Percentiles rank a stretch among this genome's conserved stretches.
Conservation (phyloP, 768 basidiomycete species). For the Serendipita vermifera region DNA sequence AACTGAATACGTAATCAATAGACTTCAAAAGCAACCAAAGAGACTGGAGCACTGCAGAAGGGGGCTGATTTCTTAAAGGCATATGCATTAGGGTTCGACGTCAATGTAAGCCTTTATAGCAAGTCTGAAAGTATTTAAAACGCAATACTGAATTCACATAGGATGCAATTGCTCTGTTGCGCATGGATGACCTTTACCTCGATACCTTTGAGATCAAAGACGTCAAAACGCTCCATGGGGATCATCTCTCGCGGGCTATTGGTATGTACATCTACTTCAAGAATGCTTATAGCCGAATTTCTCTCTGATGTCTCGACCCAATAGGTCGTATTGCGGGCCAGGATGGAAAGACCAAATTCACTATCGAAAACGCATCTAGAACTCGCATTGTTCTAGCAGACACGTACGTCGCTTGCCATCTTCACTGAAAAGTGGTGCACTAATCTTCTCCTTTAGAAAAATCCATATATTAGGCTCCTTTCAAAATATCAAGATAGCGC, state of each 20-base stretch:
- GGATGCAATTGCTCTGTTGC: constrained; percentile 91
- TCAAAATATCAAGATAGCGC: constrained; percentile 95
- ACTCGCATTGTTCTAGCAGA: constrained; percentile 98
- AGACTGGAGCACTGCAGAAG: constrained; percentile 86
- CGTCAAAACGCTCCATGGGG: constrained; percentile 94
- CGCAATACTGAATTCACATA: constrained; percentile 26
- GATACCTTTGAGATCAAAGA: constrained; percentile 99
- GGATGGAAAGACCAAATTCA: constrained; percentile 97
- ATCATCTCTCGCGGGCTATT: constrained; percentile 96
- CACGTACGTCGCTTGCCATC: constrained; percentile 45
- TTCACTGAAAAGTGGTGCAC: constrained; percentile 10
- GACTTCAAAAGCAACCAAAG: constrained; percentile 94
- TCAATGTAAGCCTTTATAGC: constrained; percentile 50
- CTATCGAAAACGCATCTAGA: constrained; percentile 91
- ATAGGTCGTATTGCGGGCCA: constrained; percentile 94
- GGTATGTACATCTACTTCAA: constrained; percentile 33
- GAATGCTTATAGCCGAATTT: not conserved
- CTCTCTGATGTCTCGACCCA: constrained; percentile 10
- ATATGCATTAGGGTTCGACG: constrained; percentile 86
- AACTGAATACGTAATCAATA: constrained; percentile 20
- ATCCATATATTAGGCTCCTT: constrained; percentile 98
- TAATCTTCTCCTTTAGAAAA: constrained; percentile 43
- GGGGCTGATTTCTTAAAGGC: constrained; percentile 97
- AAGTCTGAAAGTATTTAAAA: not conserved
- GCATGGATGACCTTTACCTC: constrained; percentile 93